Conservation (phyloP, 495 filamentous ascomycete species). For the Hypoxylon perforatum region DNA sequence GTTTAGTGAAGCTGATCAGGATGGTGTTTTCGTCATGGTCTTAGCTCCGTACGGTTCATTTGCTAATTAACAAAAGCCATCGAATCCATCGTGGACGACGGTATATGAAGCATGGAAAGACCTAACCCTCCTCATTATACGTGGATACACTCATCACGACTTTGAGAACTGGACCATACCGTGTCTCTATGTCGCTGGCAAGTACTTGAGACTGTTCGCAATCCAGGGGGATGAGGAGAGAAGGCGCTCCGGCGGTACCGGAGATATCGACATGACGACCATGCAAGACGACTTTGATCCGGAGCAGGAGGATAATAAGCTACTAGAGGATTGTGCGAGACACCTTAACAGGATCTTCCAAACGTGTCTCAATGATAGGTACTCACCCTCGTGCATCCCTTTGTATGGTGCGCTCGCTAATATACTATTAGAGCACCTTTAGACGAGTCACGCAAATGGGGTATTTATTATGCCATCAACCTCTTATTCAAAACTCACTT, state of each 20-base stretch:
- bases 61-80: conserved; percentile 26
- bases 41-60: neutral
- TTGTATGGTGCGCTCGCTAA: conserved; percentile 37
- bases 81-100: conserved; percentile 70
- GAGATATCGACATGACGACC: conserved; percentile 54
- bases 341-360: conserved; percentile 90
- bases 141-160: conserved; percentile 74
- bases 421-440: conserved; percentile 72
- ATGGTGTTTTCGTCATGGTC: neutral
- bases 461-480: conserved; percentile 90
- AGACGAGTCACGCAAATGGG: conserved; percentile 96
- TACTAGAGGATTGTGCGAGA: conserved; percentile 88
- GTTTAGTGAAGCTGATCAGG: neutral
- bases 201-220: conserved; percentile 85
- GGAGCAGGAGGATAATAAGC: conserved; percentile 76
- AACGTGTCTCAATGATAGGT: conserved; percentile 90
- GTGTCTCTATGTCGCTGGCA: conserved; percentile 84
- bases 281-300: conserved; percentile 82
- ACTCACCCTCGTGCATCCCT: conserved; percentile 39
- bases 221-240: conserved; percentile 82
- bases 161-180: conserved; percentile 90
- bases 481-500: conserved; percentile 98
- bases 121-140: conserved; percentile 72
- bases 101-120: conserved; percentile 91
- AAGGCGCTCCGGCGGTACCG: conserved; percentile 60